phyloP scores from a whole-genome alignment of 768 basidiomycete genomes.

The Tricholoma hemisulphureum region DNA sequence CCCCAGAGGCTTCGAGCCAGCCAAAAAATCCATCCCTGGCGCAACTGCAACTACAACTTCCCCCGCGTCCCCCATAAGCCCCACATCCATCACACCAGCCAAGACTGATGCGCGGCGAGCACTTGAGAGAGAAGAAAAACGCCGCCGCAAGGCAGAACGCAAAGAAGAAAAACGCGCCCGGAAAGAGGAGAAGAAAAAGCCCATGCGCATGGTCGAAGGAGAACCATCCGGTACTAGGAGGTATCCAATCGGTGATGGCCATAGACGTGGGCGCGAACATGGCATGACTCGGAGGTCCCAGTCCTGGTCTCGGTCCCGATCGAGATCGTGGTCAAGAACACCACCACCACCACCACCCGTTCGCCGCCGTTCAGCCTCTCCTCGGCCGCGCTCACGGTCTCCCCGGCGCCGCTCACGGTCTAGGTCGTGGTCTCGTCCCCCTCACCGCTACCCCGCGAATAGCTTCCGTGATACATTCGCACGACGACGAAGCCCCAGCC shows the following conservation, averaged over 20 bases:
- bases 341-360: conserved; percentile 10
- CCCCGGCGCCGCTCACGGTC: background rate
- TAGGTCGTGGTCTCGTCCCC: background rate
- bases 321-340: conserved; percentile 24
- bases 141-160: conserved; percentile 48
- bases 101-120: conserved; percentile 25
- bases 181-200: conserved; percentile 47
- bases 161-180: conserved; percentile 60
- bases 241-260: conserved; percentile 18
- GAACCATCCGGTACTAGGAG: conserved; percentile 14
- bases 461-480: background rate
- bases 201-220: conserved; percentile 28
- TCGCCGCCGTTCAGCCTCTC: background rate
- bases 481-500: background rate
- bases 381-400: background rate
- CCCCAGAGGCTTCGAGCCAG: conserved; percentile 68
- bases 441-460: background rate
- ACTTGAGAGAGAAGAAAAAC: conserved; percentile 49
- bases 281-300: background rate
- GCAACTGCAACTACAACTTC: conserved; percentile 21
- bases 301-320: conserved; percentile 27
- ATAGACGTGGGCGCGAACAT: conserved; percentile 15
- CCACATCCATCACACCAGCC: conserved; percentile 10
- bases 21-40: conserved; percentile 34
- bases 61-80: conserved; percentile 9